Evolutionary conservation across 495 filamentous ascomycete species (phyloP), one percentile per base, ranked within the genome.

Genomic region (Neohortaea acidophila): DNA sequence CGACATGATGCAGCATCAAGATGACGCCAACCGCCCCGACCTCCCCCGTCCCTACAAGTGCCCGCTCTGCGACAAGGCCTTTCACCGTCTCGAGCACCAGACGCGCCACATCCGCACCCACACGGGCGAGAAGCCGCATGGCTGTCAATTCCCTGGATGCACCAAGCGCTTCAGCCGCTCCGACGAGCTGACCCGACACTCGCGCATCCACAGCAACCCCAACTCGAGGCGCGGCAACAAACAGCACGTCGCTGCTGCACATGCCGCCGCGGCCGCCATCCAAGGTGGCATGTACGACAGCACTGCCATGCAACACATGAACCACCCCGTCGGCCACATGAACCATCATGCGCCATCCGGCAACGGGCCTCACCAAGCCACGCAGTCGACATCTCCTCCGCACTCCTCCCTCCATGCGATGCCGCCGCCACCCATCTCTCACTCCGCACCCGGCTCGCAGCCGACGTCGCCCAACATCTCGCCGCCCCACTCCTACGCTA

Each of bases 151-250:
- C 52, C 83, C 82, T 3, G 87, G 85, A 36, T 97, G 89, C 72
- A 89, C 83, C 35, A 97, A 97, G 63, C 81, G 85, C 41, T 97
- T 97, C 71, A 91, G 82, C 50, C 75, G 89, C 18, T 96, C 91
- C 14, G 89, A 97, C 52, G 89, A 97, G 62, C 69, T 97, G 39
- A 97, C 89, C 28, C 74, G 89, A 32, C 89, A 97, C 63, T 94
- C 89, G 57, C 72, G 89, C 56, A 97, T 97, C 66, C 89, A 97
- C 72, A 94, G 77, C 69, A 97, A 97, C 63, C 89, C 91, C 32
- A 96, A 96, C 68, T 92, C 84, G 44, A 70, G 89, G 57, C 67
- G 89, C 52, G 86, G 82, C 34, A 92, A 94, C 67, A 94, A 92
- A 66, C 73, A 81, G 25, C 58, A 64, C 41, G 39, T 33, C 14